Evolutionary conservation across 2,329 filamentous ascomycete genomes (phyloP).

Genomic region (Colletotrichum sublineola): DNA sequence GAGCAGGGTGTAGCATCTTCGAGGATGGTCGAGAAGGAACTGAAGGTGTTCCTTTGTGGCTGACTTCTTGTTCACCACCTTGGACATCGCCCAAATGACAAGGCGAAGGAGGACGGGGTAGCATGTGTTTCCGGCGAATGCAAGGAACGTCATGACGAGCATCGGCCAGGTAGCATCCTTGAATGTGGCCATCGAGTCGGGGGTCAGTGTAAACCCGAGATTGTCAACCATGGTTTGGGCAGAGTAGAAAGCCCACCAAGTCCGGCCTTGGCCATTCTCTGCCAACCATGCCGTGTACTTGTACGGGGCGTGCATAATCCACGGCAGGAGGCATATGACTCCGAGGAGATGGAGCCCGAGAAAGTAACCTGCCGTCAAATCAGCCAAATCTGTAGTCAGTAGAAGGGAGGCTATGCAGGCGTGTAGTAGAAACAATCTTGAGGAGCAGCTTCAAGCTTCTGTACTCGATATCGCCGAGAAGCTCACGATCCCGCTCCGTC

Average conservation of each 20-base stretch:
- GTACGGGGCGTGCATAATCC: conserved; percentile 57
- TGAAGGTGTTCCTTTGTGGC: conserved; percentile 60
- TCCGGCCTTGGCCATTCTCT: conserved; percentile 52
- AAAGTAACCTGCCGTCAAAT: conserved; percentile 56
- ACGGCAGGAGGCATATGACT: conserved; percentile 61
- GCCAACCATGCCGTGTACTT: conserved; percentile 58
- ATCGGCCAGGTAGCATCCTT: conserved; percentile 58
- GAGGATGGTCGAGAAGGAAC: conserved; percentile 73
- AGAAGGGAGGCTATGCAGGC: no score
- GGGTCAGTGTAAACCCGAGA: conserved; percentile 67
- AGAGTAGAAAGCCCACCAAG: conserved; percentile 66
- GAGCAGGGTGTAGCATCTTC: conserved; percentile 72
- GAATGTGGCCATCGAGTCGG: conserved; percentile 66
- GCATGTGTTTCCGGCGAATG: conserved; percentile 66
- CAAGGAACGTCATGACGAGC: conserved; percentile 62
- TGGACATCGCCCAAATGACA: conserved; percentile 68
- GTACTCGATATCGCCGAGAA: no score
- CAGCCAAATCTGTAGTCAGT: conserved; percentile 9
- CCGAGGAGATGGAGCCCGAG: conserved; percentile 61
- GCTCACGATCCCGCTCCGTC: no score
- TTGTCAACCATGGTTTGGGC: conserved; percentile 66
- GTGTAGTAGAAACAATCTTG: no score
- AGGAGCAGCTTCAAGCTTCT: no score
- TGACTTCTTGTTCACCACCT: conserved; percentile 55
- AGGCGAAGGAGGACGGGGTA: conserved; percentile 71